Evolutionary conservation across 805 yeast species (phyloP).

Genomic region (Ogataea neopini): DNA sequence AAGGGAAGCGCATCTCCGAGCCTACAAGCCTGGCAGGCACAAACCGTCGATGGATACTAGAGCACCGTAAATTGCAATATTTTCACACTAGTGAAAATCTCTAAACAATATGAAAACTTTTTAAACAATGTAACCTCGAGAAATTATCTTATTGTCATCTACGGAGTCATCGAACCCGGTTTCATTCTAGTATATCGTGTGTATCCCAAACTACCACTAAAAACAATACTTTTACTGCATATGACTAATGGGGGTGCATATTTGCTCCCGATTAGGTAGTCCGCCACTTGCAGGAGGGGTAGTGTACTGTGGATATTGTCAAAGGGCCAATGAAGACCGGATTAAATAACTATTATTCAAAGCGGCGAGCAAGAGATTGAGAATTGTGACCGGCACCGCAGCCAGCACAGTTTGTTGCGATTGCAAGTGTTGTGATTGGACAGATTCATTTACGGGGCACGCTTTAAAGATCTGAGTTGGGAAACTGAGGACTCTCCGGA

Average conservation of each 20-base stretch:
- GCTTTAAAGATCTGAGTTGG: neutral
- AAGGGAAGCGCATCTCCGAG: neutral
- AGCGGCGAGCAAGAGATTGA: neutral
- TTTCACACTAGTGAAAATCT: neutral
- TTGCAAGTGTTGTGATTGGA: constrained; percentile 1
- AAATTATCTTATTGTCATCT: neutral
- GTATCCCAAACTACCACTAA: neutral
- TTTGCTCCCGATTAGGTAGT: neutral
- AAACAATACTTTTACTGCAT: constrained; percentile 1
- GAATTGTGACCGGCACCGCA: constrained; percentile 1
- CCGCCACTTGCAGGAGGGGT: constrained; percentile 8
- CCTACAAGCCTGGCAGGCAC: neutral
- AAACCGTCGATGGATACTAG: neutral
- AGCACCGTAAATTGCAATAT: neutral
- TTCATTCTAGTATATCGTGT: neutral
- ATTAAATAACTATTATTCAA: constrained; percentile 4
- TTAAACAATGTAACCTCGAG: neutral
- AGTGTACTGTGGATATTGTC: constrained; percentile 5
- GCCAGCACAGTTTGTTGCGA: constrained; percentile 2
- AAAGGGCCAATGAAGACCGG: constrained; percentile 14
- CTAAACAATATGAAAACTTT: neutral
- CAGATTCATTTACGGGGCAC: neutral
- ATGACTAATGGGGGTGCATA: constrained; percentile 17
- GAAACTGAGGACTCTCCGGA: neutral
- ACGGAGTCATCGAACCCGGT: constrained; percentile 7